Percentiles rank a stretch among this genome's conserved stretches.
phyloP scores from a whole-genome alignment of 2,329 filamentous ascomycete genomes.

The Sclerotinia glacialis region DNA sequence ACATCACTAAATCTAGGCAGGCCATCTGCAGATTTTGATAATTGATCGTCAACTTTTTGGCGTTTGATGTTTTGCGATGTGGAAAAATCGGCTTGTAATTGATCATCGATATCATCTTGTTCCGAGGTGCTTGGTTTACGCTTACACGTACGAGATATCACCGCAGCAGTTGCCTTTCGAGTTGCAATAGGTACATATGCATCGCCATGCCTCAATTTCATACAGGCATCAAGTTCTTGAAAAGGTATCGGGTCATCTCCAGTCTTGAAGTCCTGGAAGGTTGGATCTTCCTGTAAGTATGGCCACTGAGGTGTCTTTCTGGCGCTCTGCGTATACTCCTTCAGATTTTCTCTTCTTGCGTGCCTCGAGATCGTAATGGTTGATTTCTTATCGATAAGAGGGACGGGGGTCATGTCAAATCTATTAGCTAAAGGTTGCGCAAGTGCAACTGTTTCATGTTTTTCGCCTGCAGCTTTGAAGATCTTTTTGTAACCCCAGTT shows the following conservation, averaged over 20 bases:
- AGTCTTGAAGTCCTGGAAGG: conserved; percentile 40
- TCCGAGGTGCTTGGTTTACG: conserved; percentile 28
- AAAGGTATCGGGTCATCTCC: conserved; percentile 33
- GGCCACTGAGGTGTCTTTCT: conserved; percentile 45
- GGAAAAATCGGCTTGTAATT: conserved; percentile 21
- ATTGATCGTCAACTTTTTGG: conserved; percentile 29
- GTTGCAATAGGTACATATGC: not conserved
- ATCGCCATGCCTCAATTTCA: conserved; percentile 27
- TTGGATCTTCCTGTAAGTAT: conserved; percentile 45
- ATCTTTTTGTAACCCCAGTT: conserved; percentile 44
- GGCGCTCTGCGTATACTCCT: conserved; percentile 46
- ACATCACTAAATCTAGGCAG: conserved; percentile 15
- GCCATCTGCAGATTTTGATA: not conserved
- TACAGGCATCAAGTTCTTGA: conserved; percentile 32
- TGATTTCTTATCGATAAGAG: conserved; percentile 47
- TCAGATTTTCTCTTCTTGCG: conserved; percentile 45
- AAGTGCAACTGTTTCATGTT: conserved; percentile 47
- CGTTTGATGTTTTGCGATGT: conserved; percentile 33
- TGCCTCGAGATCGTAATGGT: conserved; percentile 47
- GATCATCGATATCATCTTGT: conserved; percentile 27
- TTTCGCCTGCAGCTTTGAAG: conserved; percentile 41
- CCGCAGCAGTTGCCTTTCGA: conserved; percentile 6
- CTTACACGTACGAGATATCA: conserved; percentile 30
- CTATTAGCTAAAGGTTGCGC: conserved; percentile 46
- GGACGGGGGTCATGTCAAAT: conserved; percentile 47